Base-by-base conservation (phyloP, 2,329 filamentous ascomycete species). In the Boeremia lycopersici region DNA sequence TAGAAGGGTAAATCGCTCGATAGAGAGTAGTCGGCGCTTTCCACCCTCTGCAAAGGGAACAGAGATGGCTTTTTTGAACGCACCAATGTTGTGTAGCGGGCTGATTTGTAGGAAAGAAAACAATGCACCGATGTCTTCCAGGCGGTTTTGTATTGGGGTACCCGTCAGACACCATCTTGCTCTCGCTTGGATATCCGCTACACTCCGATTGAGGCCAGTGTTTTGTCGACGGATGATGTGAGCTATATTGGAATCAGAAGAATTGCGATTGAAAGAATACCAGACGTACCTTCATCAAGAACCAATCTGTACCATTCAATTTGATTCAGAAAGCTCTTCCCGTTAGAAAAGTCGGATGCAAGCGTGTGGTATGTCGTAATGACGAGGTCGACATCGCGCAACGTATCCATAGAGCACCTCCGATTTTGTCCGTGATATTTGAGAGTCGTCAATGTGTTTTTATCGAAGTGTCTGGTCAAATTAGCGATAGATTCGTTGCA, bases 71-170 rank as follows among this genome's bases (percentile, higher is more conserved):
- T 73, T 72, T 2, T 78, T 75, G 53, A 83, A 82, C 4, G 61
- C 68, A 1, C 71, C 63, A 4, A 74, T 54, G n/a, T 66, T 76
- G 29, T 77, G 67, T 53, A 82, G 79, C 1, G 76, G 77, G 17
- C 69, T 67, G 1, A 77, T 73, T 38, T 73, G 67, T 19, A 84
- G 63, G 56, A 85, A 84, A 1, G 76, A 72, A 36, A 84, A 75
- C 0, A 85, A 69, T 0, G 81, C 75, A 0, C 79, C 82, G 3
- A 85, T 74, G 43, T 85, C 82, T 6, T 79, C 78, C 0, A 85
- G 70, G 2, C 70, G 71, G 57, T 85, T 85, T 53, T 85, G 82
- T 23, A 85, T 79, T 0, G 82, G 82, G 0, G 70, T 73, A 2
- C 70, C 67, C 2, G 69, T 73, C 2, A 71, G 46, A 53, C 68